A percentile compares a stretch with the other conserved stretches of the same genome.
phyloP scores from a whole-genome alignment of 108 stramenopile species.

The Aureococcus anophagefferens region DNA sequence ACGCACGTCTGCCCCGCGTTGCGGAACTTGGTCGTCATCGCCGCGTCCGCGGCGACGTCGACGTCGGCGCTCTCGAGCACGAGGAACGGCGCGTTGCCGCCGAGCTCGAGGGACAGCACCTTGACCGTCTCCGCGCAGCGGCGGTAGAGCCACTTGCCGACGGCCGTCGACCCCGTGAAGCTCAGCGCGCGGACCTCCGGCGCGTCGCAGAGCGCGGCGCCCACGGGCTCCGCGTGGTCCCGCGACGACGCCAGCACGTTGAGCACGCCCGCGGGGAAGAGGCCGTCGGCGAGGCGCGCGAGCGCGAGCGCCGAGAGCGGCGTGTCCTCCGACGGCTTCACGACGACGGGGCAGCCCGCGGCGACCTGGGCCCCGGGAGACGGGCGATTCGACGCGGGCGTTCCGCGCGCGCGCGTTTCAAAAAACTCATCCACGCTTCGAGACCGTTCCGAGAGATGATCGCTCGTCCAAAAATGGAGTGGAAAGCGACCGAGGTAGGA shows the following conservation, averaged over 20 bases:
- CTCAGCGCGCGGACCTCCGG: constrained; percentile 65
- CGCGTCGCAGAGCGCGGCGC: constrained; percentile 58
- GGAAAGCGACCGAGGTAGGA: too few relatives aligned
- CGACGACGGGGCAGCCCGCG: constrained; percentile 23
- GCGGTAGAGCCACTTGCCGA: constrained; percentile 69
- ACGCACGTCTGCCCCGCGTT: constrained; percentile 91
- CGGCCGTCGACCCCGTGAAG: constrained; percentile 82
- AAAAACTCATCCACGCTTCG: too few relatives aligned
- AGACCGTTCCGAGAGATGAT: too few relatives aligned
- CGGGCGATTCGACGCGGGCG: too few relatives aligned
- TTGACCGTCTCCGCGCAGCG: constrained; percentile 63
- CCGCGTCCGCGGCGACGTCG: constrained; percentile 63
- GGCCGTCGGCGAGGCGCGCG: not conserved
- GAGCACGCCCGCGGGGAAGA: constrained; percentile 18
- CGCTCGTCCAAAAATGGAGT: too few relatives aligned
- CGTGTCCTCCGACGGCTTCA: constrained; percentile 38
- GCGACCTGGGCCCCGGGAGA: too few relatives aligned
- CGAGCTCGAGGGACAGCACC: constrained; percentile 53
- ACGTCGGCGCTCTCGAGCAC: constrained; percentile 85
- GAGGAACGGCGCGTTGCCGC: constrained; percentile 85
- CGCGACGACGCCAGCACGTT: constrained; percentile 12
- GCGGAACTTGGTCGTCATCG: constrained; percentile 72
- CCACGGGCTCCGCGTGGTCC: constrained; percentile 44
- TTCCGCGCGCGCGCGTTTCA: too few relatives aligned
- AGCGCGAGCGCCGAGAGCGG: constrained; percentile 29